phyloP scores from a whole-genome alignment of 768 basidiomycete genomes.

The Tulasnella calospora region DNA sequence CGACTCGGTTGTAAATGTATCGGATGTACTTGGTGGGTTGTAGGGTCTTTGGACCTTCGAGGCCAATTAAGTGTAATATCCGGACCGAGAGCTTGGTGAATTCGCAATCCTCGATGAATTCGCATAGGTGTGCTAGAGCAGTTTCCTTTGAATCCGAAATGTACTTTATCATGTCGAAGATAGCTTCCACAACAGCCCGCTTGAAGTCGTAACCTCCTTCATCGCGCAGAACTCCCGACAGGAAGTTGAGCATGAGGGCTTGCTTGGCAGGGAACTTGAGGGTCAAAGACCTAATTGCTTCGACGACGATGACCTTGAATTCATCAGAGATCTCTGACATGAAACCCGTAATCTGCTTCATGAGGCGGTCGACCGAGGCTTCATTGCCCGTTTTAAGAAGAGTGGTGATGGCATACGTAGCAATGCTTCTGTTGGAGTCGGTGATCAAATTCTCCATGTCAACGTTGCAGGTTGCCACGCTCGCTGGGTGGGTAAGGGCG shows the following conservation, averaged over 20 bases:
- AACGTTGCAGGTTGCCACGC: constrained; percentile 88
- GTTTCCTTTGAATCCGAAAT: constrained; percentile 95
- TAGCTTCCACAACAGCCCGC: constrained; percentile 96
- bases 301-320: constrained; percentile 99
- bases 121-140: constrained; percentile 94
- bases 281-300: constrained; percentile 95
- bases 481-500: constrained; percentile 76
- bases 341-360: constrained; percentile 98
- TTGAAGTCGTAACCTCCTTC: constrained; percentile 99
- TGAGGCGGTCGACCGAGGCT: constrained; percentile 95
- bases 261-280: constrained; percentile 99
- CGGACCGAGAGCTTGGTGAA: constrained; percentile 98
- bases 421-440: constrained; percentile 91
- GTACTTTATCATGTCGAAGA: constrained; percentile 99
- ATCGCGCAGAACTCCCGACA: constrained; percentile 92
- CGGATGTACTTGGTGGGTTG: constrained; percentile 98
- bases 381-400: constrained; percentile 99
- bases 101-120: constrained; percentile 99
- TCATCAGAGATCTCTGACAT: constrained; percentile 99
- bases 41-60: constrained; percentile 93
- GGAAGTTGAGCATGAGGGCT: constrained; percentile 92
- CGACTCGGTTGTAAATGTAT: constrained; percentile 99
- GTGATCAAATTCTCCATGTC: constrained; percentile 96
- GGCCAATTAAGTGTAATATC: constrained; percentile 88
- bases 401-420: constrained; percentile 98